Evolutionary conservation across 2,329 filamentous ascomycete genomes (phyloP), one percentile per base, ranked within the genome.

Genomic region (Sclerotinia trifoliorum): DNA sequence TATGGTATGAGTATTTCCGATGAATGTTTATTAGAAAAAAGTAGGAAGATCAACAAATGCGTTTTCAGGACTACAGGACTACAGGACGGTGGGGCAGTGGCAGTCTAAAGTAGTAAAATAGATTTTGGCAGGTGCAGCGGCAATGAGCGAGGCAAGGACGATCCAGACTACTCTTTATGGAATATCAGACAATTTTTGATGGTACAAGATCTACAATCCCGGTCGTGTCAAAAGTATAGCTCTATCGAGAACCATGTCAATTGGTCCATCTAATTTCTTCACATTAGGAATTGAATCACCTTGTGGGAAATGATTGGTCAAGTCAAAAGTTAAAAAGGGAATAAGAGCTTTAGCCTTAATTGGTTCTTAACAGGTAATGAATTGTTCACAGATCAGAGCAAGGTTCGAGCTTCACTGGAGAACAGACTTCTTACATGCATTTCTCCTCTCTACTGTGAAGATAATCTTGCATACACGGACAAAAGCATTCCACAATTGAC

Each of bases 201-300:
- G 15, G 26, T 60, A 44, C 56, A 63, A 24, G 46, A 63, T 63
- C 46, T 35, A 63, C 46, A 49, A 60, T 32, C 24, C 57, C 44
- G 42, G 42, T 48, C 21, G 24, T 21, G 42, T n/a, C 19, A 46
- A n/a, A 32, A 8, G 58, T 24, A 46, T 61, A 35, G 58, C 57
- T 17, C 11, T 35, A 15, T 61, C 26, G n/a, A 61, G 13, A 35
- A 48, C 57, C 57, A 61, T 61, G 42, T 48, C 26, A 44, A 61
- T 48, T 13, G 8, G 11, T 24, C 54, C 10, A 39, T 55, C 52
- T 35, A 32, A 35, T 15, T 57, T 57, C n/a, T 42, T 32, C 5
- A n/a, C n/a, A 8, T 32, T 17, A 5, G 21, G 11, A 32, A 32
- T n/a, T 17, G 10, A 5, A 48, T 5, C 21, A 10, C n/a, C 8